A percentile compares a stretch with the other conserved stretches of the same genome.
These are phyloP conservation scores for Rosa rugosa DNA, from an alignment of 306 rosid genomes.

Conservation along the genomic window DNA sequence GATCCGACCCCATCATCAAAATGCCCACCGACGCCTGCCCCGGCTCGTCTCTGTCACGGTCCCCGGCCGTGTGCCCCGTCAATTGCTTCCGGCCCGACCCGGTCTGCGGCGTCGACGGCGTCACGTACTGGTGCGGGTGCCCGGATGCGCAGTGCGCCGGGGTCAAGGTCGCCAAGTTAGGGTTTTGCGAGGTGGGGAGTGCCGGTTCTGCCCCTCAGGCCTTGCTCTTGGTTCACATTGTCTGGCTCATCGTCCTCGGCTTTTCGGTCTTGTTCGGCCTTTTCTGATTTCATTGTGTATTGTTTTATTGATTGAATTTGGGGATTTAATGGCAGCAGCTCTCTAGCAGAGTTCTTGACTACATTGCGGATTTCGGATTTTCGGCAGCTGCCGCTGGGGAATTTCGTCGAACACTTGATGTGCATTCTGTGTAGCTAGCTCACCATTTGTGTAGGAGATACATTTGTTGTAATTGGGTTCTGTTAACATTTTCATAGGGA, in stretches of 20 bases:
- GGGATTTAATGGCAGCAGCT: background rate
- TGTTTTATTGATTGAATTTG: background rate
- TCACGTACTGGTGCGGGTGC: slow-evolving; percentile 98
- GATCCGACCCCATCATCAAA: slow-evolving; percentile 36
- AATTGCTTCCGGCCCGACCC: slow-evolving; percentile 85
- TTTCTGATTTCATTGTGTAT: slow-evolving; percentile 34
- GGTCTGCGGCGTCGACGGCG: slow-evolving; percentile 83
- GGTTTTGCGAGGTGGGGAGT: slow-evolving; percentile 79
- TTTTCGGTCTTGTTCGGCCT: slow-evolving; percentile 76
- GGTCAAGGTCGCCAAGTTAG: slow-evolving; percentile 54
- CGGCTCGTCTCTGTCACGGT: background rate
- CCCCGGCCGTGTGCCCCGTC: slow-evolving; percentile 56
- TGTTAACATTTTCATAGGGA: background rate
- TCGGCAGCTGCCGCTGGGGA: too few species aligned
- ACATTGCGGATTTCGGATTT: background rate
- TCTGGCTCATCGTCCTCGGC: slow-evolving; percentile 80
- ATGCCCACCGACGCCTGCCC: slow-evolving; percentile 52
- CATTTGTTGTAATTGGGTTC: background rate
- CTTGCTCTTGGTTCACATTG: slow-evolving; percentile 72
- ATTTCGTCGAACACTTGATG: background rate
- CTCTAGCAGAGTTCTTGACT: background rate
- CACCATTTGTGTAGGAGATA: background rate
- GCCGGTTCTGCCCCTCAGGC: slow-evolving; percentile 78
- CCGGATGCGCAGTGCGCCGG: slow-evolving; percentile 80
- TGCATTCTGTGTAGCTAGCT: background rate